phyloP scores from a whole-genome alignment of 2,329 filamentous ascomycete species.

The Claviceps capensis region DNA sequence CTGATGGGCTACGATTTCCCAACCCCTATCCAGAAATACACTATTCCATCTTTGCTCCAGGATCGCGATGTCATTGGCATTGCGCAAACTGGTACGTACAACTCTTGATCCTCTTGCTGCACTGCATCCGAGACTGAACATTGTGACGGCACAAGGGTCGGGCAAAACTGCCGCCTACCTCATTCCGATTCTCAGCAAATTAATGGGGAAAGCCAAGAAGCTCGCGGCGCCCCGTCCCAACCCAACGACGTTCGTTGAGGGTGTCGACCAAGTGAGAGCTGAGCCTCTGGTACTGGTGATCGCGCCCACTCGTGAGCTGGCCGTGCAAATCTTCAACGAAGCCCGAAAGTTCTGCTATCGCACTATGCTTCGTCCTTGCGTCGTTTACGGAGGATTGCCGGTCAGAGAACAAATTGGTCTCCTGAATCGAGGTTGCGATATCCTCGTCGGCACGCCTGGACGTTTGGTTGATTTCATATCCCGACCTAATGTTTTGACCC shows the following conservation, averaged over 20 bases:
- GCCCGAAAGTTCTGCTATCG: conserved; percentile 86
- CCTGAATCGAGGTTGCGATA: conserved; percentile 71
- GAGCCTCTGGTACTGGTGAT: conserved; percentile 83
- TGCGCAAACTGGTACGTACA: conserved; percentile 71
- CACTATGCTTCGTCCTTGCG: conserved; percentile 83
- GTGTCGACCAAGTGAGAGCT: conserved; percentile 43
- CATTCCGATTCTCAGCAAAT: conserved; percentile 72
- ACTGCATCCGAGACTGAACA: not conserved
- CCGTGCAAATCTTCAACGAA: conserved; percentile 91
- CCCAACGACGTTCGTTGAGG: conserved; percentile 37
- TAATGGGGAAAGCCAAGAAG: conserved; percentile 94
- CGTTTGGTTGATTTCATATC: conserved; percentile 76
- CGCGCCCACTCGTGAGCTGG: conserved; percentile 77
- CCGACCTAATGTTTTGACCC: conserved; percentile 51
- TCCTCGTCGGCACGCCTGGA: conserved; percentile 79
- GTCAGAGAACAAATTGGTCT: conserved; percentile 55
- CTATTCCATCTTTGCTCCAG: conserved; percentile 62
- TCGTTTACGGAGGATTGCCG: conserved; percentile 76
- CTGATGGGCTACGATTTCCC: conserved; percentile 58
- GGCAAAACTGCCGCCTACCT: conserved; percentile 93
- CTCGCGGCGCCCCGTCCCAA: conserved; percentile 66
- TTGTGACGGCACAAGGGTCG: conserved; percentile 52
- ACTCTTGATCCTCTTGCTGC: not conserved
- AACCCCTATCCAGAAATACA: conserved; percentile 80
- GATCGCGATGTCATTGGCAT: conserved; percentile 77